Conservation (phyloP, 1,139 yeast genomes). For the Kodamaea derodonti region DNA sequence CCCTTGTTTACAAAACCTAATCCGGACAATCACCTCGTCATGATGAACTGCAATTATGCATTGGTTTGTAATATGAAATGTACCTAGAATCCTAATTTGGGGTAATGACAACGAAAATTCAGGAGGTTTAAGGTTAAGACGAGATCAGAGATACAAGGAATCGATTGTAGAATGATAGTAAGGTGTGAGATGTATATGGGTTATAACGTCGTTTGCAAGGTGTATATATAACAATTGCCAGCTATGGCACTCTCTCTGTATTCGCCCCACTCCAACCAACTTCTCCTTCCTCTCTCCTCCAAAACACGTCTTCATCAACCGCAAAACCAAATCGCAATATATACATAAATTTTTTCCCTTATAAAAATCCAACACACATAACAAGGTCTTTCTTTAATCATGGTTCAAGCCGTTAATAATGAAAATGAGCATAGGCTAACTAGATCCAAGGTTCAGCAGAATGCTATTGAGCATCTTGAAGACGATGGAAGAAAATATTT, state of each 20-base stretch:
- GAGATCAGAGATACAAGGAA: too few species aligned
- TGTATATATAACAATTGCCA: too few species aligned
- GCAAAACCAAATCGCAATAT: neutral
- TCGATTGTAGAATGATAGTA: too few species aligned
- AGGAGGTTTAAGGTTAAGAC: too few species aligned
- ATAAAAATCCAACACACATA: neutral
- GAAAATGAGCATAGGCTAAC: conserved; percentile 41
- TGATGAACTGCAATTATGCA: neutral
- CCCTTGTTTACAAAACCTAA: neutral
- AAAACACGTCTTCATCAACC: too few species aligned
- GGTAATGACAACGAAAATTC: neutral
- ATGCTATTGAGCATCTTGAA: conserved; percentile 7
- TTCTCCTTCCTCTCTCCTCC: too few species aligned
- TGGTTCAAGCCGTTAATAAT: conserved; percentile 38
- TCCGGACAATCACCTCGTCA: neutral
- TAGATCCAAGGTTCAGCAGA: conserved; percentile 23
- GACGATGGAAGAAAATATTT: conserved; percentile 26
- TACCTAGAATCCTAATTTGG: neutral
- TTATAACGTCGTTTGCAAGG: too few species aligned
- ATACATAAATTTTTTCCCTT: neutral
- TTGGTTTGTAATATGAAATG: neutral
- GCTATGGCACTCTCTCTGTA: too few species aligned
- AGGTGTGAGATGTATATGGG: too few species aligned
- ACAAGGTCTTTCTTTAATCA: conserved; percentile 6
- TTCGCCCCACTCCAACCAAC: too few species aligned